phyloP scores from a whole-genome alignment of 1,139 yeast genomes.

The Diutina catenulata region DNA sequence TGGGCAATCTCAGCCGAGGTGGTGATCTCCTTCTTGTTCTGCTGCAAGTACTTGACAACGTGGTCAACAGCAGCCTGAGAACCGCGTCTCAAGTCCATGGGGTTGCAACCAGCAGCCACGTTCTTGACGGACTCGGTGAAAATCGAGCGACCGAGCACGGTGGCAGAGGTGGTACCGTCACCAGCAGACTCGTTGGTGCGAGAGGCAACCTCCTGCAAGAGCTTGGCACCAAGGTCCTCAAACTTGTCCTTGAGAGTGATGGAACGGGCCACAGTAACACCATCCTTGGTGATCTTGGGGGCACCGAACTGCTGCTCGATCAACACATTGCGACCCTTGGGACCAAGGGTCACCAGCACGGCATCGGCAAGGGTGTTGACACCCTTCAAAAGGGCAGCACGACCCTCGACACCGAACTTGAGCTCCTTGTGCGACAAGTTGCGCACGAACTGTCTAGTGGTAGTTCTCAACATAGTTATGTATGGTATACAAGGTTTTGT shows the following conservation, averaged over 20 bases:
- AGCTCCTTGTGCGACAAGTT: slow-evolving; percentile 82
- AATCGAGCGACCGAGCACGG: slow-evolving; percentile 93
- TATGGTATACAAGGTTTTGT: too few relatives aligned
- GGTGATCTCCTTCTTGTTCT: slow-evolving; percentile 93
- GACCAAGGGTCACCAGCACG: slow-evolving; percentile 93
- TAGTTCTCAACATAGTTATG: slow-evolving; percentile 5
- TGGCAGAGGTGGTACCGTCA: slow-evolving; percentile 98
- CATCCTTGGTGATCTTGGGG: slow-evolving; percentile 98
- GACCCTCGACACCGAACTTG: slow-evolving; percentile 96
- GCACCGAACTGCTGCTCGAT: slow-evolving; percentile 96
- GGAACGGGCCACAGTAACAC: slow-evolving; percentile 95
- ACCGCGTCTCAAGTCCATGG: slow-evolving; percentile 98
- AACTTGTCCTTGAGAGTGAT: slow-evolving; percentile 83
- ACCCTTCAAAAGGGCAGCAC: slow-evolving; percentile 93
- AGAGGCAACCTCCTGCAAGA: slow-evolving; percentile 95
- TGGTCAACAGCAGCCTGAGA: slow-evolving; percentile 98
- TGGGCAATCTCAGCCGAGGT: slow-evolving; percentile 96
- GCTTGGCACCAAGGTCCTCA: slow-evolving; percentile 94
- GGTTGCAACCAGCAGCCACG: slow-evolving; percentile 99
- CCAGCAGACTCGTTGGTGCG: slow-evolving; percentile 98
- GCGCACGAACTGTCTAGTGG: slow-evolving; percentile 27
- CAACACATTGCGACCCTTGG: slow-evolving; percentile 95
- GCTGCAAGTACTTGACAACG: slow-evolving; percentile 78
- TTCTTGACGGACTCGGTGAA: slow-evolving; percentile 96
- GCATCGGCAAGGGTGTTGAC: slow-evolving; percentile 96